Percentiles rank a stretch among this genome's conserved stretches.
These are phyloP conservation scores for Sarcocystis neurona DNA, from an alignment of 169 alveolate genomes.

Conservation along the genomic window DNA sequence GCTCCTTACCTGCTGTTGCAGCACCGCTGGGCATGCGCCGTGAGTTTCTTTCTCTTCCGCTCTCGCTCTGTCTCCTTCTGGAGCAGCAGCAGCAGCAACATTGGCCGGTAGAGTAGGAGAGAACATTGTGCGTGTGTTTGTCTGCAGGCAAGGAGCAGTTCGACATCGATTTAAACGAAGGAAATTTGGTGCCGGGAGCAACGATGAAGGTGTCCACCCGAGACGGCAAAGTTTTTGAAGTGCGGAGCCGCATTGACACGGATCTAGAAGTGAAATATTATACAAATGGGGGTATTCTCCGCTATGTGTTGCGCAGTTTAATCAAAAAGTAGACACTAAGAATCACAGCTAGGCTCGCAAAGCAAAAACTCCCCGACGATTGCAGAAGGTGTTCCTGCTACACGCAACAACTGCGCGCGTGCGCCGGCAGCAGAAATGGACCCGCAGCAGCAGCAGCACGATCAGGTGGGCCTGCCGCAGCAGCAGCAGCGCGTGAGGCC, in stretches of 20 bases:
- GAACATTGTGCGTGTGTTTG: no score
- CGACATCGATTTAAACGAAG: conserved; percentile 43
- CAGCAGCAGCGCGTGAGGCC: neutral
- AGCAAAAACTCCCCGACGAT: neutral
- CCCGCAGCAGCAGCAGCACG: neutral
- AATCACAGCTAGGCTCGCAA: neutral
- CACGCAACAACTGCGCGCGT: no score
- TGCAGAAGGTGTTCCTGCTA: neutral
- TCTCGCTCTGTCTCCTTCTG: no score
- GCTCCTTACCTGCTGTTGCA: no score
- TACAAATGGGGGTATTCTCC: conserved; percentile 88
- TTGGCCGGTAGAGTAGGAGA: no score
- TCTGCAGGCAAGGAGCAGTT: conserved; percentile 62
- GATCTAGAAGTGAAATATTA: conserved; percentile 84
- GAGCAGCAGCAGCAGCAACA: no score
- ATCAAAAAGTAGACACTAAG: conserved; percentile 32
- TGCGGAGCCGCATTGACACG: conserved; percentile 72
- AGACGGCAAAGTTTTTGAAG: conserved; percentile 33
- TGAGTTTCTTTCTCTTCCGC: no score
- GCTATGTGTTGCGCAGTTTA: conserved; percentile 87
- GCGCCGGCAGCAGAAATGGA: no score
- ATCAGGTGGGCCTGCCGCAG: no score
- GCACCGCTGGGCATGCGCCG: no score
- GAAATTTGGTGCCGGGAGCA: conserved; percentile 46
- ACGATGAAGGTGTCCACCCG: neutral